Base-by-base conservation (phyloP, 495 filamentous ascomycete species). In the Penicillium simplicissimum region DNA sequence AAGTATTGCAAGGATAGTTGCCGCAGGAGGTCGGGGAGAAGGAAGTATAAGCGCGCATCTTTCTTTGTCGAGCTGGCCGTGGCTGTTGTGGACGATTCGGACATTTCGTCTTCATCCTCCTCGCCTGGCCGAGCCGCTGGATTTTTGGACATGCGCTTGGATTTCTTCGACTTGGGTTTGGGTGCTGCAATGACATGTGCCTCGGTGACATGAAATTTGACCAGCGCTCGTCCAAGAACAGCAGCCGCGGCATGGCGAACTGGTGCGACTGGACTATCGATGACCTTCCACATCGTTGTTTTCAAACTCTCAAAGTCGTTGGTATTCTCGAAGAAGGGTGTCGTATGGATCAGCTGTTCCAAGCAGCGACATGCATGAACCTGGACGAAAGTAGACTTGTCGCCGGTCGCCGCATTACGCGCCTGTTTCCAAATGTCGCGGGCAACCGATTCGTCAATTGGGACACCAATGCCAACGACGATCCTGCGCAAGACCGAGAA, bases 341-440 rank as follows among this genome's bases (percentile, higher is more conserved):
- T 97, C 53, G 79, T 74, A 51, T 80, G 86, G 34, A 90, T 75
- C 55, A 98, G 74, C 49, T 86, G 80, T 67, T 91, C 90, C 57
- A 98, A 72, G 68, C 92, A 96, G 57, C 85, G 84, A 65, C 90
- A 96, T 13, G 92, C 91, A 58, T 85, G 85, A 13, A 89, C 83
- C 70, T 98, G 88, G 25, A 91, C 92, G 45, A 96, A 81, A 6
- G 86, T 83, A 10, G 92, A 88, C 71, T 93, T 97, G 71, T 98
- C 95, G 43, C 82, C 79, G 1, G 87, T 83, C 10, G 90, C 89
- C 57, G 87, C 84, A 73, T 84, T 89, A 48, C 95, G 84, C 25
- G 90, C 88, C 67, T 91, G 89, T 73, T 97, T 99, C 95, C 93
- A 98, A 31, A 93, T 85, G 70, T 97, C 94, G 65, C 92, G 86